Percentiles rank a stretch among this genome's conserved stretches.
phyloP scores from a whole-genome alignment of 768 basidiomycete genomes.

The Rhizopogon sp. region DNA sequence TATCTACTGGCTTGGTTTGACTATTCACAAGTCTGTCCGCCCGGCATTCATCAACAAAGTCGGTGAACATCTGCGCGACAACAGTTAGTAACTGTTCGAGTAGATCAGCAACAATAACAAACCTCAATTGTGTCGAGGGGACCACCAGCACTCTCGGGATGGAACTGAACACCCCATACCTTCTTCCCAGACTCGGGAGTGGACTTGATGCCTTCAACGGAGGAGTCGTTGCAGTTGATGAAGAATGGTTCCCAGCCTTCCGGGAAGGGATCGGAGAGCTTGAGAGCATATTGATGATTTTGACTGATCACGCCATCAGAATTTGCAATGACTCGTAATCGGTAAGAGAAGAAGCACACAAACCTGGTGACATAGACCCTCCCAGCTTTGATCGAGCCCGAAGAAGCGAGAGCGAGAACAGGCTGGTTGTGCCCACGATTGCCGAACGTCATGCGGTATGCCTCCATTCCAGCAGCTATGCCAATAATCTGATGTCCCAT shows the following conservation, averaged over 20 bases:
- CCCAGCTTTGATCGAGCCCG: conserved; percentile 92
- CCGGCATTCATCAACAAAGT: conserved; percentile 81
- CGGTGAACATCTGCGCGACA: conserved; percentile 78
- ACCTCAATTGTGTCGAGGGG: conserved; percentile 98
- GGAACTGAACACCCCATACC: conserved; percentile 99
- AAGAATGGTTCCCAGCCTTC: conserved; percentile 98
- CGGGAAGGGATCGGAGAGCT: conserved; percentile 92
- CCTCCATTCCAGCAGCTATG: conserved; percentile 93
- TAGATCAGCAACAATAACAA: conserved; percentile 13
- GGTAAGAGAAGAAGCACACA: conserved; percentile 4
- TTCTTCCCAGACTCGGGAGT: conserved; percentile 84
- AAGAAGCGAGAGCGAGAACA: conserved; percentile 89
- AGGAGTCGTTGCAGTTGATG: conserved; percentile 99
- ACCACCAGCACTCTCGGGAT: conserved; percentile 98
- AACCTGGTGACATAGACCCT: conserved; percentile 95
- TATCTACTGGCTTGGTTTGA: conserved; percentile 10
- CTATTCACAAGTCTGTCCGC: conserved; percentile 41
- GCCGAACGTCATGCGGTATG: conserved; percentile 99
- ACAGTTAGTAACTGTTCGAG: not conserved
- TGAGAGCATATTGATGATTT: conserved; percentile 99
- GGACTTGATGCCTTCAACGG: conserved; percentile 97
- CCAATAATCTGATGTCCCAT: conserved; percentile 99
- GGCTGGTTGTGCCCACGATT: conserved; percentile 99
- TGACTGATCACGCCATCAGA: conserved; percentile 42
- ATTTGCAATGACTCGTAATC: not conserved